A percentile compares a stretch with the other conserved stretches of the same genome.
Conservation (phyloP, 1,139 yeast genomes). For the Blastobotrys persicus region DNA sequence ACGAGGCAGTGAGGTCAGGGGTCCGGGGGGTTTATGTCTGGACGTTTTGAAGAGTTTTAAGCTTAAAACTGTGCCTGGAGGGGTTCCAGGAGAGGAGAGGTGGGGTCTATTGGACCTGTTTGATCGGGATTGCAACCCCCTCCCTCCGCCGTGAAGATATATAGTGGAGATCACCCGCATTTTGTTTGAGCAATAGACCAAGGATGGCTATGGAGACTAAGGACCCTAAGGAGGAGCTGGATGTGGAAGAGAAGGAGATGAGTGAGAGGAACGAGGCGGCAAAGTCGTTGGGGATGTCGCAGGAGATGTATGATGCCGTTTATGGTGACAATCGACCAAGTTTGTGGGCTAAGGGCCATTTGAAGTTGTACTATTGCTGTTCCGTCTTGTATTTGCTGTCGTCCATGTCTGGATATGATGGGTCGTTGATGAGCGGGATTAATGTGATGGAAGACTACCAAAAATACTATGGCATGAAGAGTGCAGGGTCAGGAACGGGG, state of each 20-base stretch:
- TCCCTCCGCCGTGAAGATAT: no score
- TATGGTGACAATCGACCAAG: conserved; percentile 16
- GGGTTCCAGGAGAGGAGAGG: no score
- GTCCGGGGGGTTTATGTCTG: no score
- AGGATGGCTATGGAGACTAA: not conserved
- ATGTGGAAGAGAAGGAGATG: conserved; percentile 5
- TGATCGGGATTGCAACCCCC: no score
- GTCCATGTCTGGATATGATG: conserved; percentile 46
- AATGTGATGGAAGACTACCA: conserved; percentile 19
- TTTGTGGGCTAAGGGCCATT: conserved; percentile 17
- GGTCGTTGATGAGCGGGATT: conserved; percentile 20
- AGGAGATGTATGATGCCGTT: conserved; percentile 19
- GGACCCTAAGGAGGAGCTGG: conserved; percentile 2
- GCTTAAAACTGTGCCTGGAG: no score
- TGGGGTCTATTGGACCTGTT: no score
- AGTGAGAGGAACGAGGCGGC: conserved; percentile 11
- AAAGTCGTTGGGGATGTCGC: conserved; percentile 16
- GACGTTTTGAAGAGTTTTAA: no score
- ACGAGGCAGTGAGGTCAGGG: no score
- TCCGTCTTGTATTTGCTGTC: conserved; percentile 33
- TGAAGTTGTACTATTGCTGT: conserved; percentile 18
- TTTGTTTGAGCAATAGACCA: no score
- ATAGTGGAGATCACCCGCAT: not conserved
- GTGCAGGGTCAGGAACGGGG: conserved; percentile 17
- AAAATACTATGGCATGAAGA: conserved; percentile 15